phyloP scores from a whole-genome alignment of 129 eudicot genomes.

The Glebionis coronaria region DNA sequence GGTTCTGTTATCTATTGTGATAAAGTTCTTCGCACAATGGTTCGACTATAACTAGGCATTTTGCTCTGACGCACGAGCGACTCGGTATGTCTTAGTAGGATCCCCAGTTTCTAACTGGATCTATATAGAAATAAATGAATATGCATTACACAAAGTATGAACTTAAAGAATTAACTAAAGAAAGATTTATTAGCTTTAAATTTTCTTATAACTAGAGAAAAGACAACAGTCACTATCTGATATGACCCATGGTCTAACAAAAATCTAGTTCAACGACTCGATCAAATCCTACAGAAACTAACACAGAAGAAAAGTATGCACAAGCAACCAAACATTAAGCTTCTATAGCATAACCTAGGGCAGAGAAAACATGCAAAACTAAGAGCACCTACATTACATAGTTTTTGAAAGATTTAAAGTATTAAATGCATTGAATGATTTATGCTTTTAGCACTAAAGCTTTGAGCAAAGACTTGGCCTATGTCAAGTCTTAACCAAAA shows the following conservation, averaged over 20 bases:
- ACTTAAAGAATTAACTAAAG: neutral
- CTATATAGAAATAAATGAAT: neutral
- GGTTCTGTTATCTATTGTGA: no score
- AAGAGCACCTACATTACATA: no score
- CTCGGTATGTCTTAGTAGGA: no score
- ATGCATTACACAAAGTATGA: no score
- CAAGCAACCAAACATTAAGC: neutral
- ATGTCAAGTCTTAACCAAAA: no score
- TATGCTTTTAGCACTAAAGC: no score
- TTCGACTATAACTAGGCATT: slow-evolving; percentile 30
- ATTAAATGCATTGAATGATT: no score
- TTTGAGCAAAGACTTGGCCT: no score
- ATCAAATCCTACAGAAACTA: neutral
- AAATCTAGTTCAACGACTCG: neutral
- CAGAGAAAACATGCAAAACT: no score
- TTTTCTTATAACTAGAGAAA: neutral
- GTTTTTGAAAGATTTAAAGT: no score
- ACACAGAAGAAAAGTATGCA: neutral
- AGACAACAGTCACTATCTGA: neutral
- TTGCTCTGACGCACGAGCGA: no score
- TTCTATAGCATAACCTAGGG: neutral
- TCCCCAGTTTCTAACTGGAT: neutral
- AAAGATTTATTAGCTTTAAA: neutral
- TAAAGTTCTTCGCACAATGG: slow-evolving; percentile 21
- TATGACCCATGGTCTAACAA: neutral